Evolutionary conservation across 73 alveolate genomes (phyloP), one percentile per base, ranked within the genome.

Genomic region (Tetrahymena malaccensis): DNA sequence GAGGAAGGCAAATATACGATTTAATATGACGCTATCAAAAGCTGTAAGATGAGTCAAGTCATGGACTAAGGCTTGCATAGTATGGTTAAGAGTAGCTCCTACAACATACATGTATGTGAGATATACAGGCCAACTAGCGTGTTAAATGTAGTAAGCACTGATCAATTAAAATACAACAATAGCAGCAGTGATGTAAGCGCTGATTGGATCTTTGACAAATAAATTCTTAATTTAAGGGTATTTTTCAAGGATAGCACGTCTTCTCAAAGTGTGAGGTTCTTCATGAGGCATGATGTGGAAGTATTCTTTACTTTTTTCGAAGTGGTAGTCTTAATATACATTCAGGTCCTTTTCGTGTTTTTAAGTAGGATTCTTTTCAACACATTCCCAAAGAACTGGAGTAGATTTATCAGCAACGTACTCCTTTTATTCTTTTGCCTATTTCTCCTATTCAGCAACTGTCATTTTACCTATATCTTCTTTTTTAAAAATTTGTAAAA

Each of bases 221-320:
- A 95, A 70, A 11, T 35, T 21, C 70, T 85, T 89, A 10, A 95
- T 85, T 89, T 95, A 94, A 85, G 97, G 97, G 31, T 95, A 94
- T 25, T 95, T 95, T 89, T 95, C 25, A 34, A 95, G 93, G 27
- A 95, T 95, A 85, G 93, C 57, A 55, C 34, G 70, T 89, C 97
- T 85, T 95, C 97, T 95, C 40, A 44, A 85, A 10, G 95, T 56
- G 43, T 95, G 97, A 34, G 95, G 94, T 95, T 95, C 97, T 21
- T 95, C 95, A 43, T 95, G 97, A 95, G 95, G 95, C 97, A 95
- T 95, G 10, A 95, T 95, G 94, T 95, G 97, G 85, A 95, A 95
- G 57, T 95, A 95, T 43, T 84, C 43, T 7, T 38, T 85, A 43
- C 93, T 94, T 94, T 94, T 94, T 85, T 94, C 95, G 40, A 94